Conservation (phyloP, 164 flowering plant genomes). For the Magnolia sinica region DNA sequence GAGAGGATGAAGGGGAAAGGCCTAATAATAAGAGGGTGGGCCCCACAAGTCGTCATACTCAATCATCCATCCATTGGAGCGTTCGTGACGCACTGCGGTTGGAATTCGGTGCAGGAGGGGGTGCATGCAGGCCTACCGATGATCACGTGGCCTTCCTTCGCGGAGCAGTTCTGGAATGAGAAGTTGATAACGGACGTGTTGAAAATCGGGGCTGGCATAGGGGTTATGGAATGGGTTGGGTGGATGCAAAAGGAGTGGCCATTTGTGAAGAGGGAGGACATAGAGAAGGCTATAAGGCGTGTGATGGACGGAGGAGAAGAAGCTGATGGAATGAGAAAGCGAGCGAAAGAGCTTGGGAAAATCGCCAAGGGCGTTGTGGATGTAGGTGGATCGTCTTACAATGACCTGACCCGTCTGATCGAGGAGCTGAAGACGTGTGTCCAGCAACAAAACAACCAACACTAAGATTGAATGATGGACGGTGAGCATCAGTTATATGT, state of each 20-base stretch:
- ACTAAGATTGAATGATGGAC: too few species aligned
- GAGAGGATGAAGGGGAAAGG: conserved; percentile 30
- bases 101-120: conserved; percentile 68
- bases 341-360: conserved; percentile 20
- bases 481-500: too few species aligned
- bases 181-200: conserved; percentile 40
- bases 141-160: conserved; percentile 62
- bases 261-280: conserved; percentile 14
- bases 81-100: conserved; percentile 64
- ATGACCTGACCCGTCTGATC: conserved; percentile 13
- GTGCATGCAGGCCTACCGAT: conserved; percentile 47
- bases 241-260: not conserved
- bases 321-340: conserved; percentile 21
- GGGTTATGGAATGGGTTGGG: not conserved
- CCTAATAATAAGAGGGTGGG: conserved; percentile 60
- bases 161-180: conserved; percentile 59
- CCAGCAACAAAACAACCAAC: too few species aligned
- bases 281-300: conserved; percentile 20
- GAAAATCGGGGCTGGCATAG: conserved; percentile 39
- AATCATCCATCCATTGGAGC: conserved; percentile 48
- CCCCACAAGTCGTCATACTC: conserved; percentile 58
- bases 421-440: conserved; percentile 17
- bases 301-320: conserved; percentile 32
- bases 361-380: conserved; percentile 32
- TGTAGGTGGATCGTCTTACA: conserved; percentile 36